phyloP scores from a whole-genome alignment of 768 basidiomycete genomes.

The Tremella yokohamensis region DNA sequence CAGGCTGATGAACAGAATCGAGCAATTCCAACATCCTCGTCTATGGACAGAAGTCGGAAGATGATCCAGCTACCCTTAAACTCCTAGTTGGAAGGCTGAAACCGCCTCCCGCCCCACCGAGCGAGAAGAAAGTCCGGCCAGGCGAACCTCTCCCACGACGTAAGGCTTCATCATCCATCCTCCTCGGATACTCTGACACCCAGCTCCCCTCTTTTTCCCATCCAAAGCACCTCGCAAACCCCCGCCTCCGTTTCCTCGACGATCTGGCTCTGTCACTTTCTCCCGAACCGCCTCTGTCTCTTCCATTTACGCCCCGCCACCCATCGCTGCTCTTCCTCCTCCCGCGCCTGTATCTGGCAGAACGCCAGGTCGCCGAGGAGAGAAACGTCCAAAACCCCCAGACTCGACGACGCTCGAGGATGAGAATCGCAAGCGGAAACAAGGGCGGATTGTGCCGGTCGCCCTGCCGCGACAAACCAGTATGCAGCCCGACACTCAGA shows the following conservation, averaged over 20 bases:
- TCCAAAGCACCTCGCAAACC: conserved; percentile 27
- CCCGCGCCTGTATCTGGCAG: conserved; percentile 29
- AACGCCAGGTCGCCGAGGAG: conserved; percentile 45
- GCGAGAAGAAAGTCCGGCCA: conserved; percentile 32
- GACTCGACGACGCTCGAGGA: conserved; percentile 3
- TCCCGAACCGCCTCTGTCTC: conserved; percentile 26
- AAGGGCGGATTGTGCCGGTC: conserved; percentile 24
- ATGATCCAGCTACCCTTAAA: conserved; percentile 13
- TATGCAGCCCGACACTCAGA: neutral
- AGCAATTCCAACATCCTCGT: conserved; percentile 51
- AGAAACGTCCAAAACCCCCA: conserved; percentile 35
- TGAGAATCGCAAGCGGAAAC: conserved; percentile 28
- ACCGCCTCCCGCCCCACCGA: conserved; percentile 25
- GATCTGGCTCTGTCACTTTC: conserved; percentile 23
- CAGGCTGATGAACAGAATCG: conserved; percentile 21
- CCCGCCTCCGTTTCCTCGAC: conserved; percentile 28
- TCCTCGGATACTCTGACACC: neutral
- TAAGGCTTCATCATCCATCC: conserved; percentile 11
- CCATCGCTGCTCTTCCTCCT: conserved; percentile 13
- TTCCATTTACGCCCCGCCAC: conserved; percentile 36
- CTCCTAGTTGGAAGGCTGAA: conserved; percentile 35
- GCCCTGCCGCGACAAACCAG: neutral
- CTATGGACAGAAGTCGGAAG: conserved; percentile 34
- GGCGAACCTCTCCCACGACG: conserved; percentile 49
- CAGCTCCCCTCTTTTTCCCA: conserved; percentile 42